Percentiles rank a stretch among this genome's conserved stretches.
Conservation (phyloP, 208 protist genomes). For the Naegleria lovaniensis region DNA sequence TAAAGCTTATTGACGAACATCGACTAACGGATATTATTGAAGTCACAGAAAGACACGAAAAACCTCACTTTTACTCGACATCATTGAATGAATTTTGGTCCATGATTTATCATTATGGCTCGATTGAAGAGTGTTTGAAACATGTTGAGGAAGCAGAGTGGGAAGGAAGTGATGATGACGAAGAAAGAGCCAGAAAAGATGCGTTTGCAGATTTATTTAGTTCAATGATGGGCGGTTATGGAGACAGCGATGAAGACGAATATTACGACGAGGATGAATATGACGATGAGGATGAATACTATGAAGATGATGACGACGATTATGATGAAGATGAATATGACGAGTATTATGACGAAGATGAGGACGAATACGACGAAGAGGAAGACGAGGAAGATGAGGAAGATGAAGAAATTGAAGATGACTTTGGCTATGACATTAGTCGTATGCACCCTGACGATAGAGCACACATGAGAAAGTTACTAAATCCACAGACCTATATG, state of each 20-base stretch:
- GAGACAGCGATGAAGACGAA: background rate
- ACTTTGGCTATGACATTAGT: too few relatives aligned
- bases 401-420: too few relatives aligned
- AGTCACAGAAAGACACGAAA: background rate
- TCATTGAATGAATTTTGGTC: background rate
- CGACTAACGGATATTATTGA: background rate
- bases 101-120: background rate
- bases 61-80: background rate
- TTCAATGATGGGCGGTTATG: background rate
- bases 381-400: too few relatives aligned
- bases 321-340: background rate
- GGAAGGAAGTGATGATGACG: background rate
- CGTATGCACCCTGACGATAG: too few relatives aligned
- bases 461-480: too few relatives aligned
- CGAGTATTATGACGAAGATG: background rate
- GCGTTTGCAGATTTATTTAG: background rate
- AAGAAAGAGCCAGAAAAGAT: background rate
- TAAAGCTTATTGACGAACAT: background rate
- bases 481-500: too few relatives aligned
- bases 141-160: background rate
- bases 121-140: background rate
- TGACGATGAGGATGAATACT: background rate
- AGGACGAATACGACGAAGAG: too few relatives aligned
- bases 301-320: background rate
- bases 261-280: background rate